Conservation (phyloP, 106 monocot species). For the Platanthera zijinensis region DNA sequence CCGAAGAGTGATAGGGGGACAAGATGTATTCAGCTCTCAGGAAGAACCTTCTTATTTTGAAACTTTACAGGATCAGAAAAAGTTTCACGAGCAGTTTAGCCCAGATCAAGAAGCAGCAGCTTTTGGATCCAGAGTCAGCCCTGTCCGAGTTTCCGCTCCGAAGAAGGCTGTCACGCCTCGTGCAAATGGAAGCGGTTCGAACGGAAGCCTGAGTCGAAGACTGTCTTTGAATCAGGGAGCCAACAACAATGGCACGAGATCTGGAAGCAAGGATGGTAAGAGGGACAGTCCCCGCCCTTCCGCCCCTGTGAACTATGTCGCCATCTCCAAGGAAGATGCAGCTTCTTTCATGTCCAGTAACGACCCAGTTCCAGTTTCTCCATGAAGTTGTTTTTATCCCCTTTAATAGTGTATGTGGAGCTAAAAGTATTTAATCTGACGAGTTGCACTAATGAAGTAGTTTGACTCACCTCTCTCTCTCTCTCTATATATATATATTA, state of each 20-base stretch:
- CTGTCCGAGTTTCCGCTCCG: conserved; percentile 32
- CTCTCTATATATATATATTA: neutral
- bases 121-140: conserved; percentile 76
- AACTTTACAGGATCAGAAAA: conserved; percentile 75
- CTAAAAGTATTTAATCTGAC: neutral
- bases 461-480: neutral
- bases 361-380: neutral
- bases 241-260: conserved; percentile 19
- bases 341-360: neutral
- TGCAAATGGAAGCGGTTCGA: conserved; percentile 29
- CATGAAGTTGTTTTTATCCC: neutral
- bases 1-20: no score
- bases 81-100: conserved; percentile 59
- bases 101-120: conserved; percentile 55
- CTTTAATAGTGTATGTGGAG: neutral
- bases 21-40: neutral
- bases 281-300: conserved; percentile 41
- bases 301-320: conserved; percentile 69
- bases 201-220: conserved; percentile 48
- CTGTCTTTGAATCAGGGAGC: conserved; percentile 38
- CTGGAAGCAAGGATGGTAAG: conserved; percentile 53
- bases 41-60: neutral
- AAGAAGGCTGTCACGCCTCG: conserved; percentile 62
- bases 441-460: neutral
- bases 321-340: conserved; percentile 21